Base-by-base conservation (phyloP, 176 grass and related monocot genomes). In the Musa beccarii region DNA sequence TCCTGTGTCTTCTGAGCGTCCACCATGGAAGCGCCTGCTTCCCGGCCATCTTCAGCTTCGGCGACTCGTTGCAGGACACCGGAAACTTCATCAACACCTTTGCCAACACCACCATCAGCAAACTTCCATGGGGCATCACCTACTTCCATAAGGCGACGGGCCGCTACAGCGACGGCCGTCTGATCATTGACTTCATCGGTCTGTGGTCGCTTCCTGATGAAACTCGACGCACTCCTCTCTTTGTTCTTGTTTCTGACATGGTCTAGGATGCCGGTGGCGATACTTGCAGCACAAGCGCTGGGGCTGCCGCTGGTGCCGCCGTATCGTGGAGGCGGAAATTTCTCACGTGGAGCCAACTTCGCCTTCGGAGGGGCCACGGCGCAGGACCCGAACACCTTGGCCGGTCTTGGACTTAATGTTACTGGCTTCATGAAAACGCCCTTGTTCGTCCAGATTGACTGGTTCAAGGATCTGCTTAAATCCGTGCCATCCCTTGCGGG, bases 151-250 rank as follows among this genome's bases (percentile, higher is more conserved):
- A 10, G 9, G 28, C 83, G 53, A 87, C 84, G 0, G 87, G 91
- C 11, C 85, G 85, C 49, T 68, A 74, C 73, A 78, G 20, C 7
- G 77, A 96, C 10, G 92, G 92, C 13, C 79, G 92, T 1, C 28
- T 96, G n/a, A 43, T 96, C 22, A 3, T 91, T 9, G 88, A 96
- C 74, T 96, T 96, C 63, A 75, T 89, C 24, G 88, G 92, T 90
- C 1, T 2, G 6, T 29, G 25, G 12, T 57, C 16, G 54, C 6
- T 64, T 43, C 4, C 19, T 77, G 10, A 43, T 0, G 16, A 50
- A 9, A 11, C 34, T 53, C 16, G 4, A 43, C 0, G 34, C 34
- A 43, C 4, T 34, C 29, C 29, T 34, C 29, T 34, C 29, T 34
- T 34, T 34, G 29, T 34, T 34, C 29, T 34, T 34, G 29, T 34